These are phyloP conservation scores for Verticillium zaregamsianum DNA, from an alignment of 2,329 filamentous ascomycete genomes.

Conservation along the genomic window DNA sequence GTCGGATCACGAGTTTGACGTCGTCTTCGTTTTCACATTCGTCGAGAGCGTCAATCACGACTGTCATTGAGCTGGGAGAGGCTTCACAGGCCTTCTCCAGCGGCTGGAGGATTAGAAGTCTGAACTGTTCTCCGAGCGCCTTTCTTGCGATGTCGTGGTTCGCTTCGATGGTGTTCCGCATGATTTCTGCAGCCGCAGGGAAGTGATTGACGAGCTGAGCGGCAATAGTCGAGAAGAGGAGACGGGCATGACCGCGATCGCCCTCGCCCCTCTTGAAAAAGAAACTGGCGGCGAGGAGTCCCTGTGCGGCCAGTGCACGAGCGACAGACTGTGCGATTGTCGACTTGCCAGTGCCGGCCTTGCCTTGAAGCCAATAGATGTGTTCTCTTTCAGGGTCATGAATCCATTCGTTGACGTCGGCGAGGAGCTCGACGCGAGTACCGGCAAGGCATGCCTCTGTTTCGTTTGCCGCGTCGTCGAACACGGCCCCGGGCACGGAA, in stretches of 20 bases:
- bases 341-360: conserved; percentile 35
- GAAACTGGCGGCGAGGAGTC: conserved; percentile 30
- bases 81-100: conserved; percentile 19
- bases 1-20: conserved; percentile 18
- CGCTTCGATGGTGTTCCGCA: conserved; percentile 24
- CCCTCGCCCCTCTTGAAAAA: conserved; percentile 39
- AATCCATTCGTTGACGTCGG: conserved; percentile 23
- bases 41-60: background rate
- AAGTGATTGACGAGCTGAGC: conserved; percentile 19
- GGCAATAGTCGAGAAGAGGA: conserved; percentile 36
- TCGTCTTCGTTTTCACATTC: background rate
- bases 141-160: conserved; percentile 23
- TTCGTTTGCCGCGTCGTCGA: conserved; percentile 28
- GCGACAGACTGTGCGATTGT: conserved; percentile 31
- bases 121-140: conserved; percentile 30
- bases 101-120: conserved; percentile 32
- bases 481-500: conserved; percentile 19
- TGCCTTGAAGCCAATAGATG: conserved; percentile 32
- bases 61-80: background rate
- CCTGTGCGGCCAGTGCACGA: background rate
- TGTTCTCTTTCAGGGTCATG: conserved; percentile 6
- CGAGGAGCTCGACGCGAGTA: conserved; percentile 26
- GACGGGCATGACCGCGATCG: conserved; percentile 28
- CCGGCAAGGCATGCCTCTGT: conserved; percentile 23
- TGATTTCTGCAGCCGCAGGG: conserved; percentile 19